phyloP scores from a whole-genome alignment of 2,329 filamentous ascomycete genomes.

The Chalara sp. region DNA sequence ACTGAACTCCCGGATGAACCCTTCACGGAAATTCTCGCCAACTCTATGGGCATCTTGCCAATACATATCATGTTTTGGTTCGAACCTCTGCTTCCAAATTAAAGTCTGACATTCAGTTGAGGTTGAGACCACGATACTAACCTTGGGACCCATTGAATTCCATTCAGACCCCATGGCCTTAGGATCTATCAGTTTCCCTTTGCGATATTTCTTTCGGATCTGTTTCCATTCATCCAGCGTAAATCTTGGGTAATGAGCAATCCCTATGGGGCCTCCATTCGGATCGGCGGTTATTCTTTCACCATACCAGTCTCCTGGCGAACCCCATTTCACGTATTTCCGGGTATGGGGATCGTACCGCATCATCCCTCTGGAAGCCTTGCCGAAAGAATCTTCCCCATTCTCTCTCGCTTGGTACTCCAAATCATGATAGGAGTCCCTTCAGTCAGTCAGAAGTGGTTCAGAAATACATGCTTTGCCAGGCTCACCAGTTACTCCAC shows the following conservation, averaged over 20 bases:
- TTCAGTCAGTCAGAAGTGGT: constrained; percentile 3
- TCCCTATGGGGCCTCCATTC: background rate
- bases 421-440: constrained; percentile 23
- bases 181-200: constrained; percentile 8
- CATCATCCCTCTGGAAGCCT: constrained; percentile 9
- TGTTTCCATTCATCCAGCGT: constrained; percentile 14
- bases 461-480: background rate
- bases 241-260: constrained; percentile 18
- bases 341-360: constrained; percentile 24
- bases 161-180: constrained; percentile 19
- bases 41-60: constrained; percentile 23
- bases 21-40: constrained; percentile 14
- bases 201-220: constrained; percentile 8
- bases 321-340: constrained; percentile 20
- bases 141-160: constrained; percentile 20
- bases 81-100: constrained; percentile 16
- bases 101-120: background rate
- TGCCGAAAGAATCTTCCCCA: no score
- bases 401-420: constrained; percentile 6
- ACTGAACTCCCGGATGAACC: background rate
- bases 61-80: constrained; percentile 19
- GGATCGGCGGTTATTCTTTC: constrained; percentile 7
- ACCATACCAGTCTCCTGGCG: constrained; percentile 13
- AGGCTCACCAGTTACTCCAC: constrained; percentile 25
- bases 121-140: constrained; percentile 3